phyloP scores from a whole-genome alignment of 2,329 filamentous ascomycete species.

The Colletotrichum sp. region DNA sequence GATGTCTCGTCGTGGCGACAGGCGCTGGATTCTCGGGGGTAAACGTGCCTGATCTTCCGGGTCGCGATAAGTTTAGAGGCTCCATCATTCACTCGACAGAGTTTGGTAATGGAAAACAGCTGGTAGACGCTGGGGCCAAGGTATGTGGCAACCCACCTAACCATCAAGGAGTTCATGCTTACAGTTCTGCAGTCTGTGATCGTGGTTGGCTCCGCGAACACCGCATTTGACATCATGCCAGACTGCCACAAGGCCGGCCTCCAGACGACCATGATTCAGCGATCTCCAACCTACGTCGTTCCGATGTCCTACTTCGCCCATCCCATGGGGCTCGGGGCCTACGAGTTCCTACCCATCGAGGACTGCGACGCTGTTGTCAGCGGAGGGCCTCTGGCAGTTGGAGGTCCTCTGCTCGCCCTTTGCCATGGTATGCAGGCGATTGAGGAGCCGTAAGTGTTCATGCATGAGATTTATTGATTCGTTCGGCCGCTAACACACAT shows the following conservation, averaged over 20 bases:
- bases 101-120: conserved; percentile 25
- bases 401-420: background rate
- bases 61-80: conserved; percentile 27
- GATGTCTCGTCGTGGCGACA: conserved; percentile 31
- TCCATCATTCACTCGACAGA: conserved; percentile 28
- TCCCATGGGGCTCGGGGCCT: conserved; percentile 31
- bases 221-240: conserved; percentile 43
- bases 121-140: conserved; percentile 26
- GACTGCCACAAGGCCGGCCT: conserved; percentile 36
- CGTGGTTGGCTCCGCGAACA: conserved; percentile 45
- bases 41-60: conserved; percentile 26
- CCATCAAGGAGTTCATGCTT: too few relatives aligned
- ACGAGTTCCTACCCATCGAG: conserved; percentile 27
- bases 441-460: conserved; percentile 19
- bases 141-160: background rate
- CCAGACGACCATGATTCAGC: conserved; percentile 37
- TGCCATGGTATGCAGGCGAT: conserved; percentile 1
- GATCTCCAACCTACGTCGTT: conserved; percentile 39
- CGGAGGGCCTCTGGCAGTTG: conserved; percentile 5
- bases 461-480: background rate
- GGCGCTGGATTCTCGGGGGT: conserved; percentile 27
- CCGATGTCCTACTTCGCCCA: conserved; percentile 34
- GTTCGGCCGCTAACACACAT: background rate
- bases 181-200: conserved; percentile 26
- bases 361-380: conserved; percentile 25